Evolutionary conservation across 1,139 yeast genomes (phyloP).

Genomic region (Blastobotrys elegans): DNA sequence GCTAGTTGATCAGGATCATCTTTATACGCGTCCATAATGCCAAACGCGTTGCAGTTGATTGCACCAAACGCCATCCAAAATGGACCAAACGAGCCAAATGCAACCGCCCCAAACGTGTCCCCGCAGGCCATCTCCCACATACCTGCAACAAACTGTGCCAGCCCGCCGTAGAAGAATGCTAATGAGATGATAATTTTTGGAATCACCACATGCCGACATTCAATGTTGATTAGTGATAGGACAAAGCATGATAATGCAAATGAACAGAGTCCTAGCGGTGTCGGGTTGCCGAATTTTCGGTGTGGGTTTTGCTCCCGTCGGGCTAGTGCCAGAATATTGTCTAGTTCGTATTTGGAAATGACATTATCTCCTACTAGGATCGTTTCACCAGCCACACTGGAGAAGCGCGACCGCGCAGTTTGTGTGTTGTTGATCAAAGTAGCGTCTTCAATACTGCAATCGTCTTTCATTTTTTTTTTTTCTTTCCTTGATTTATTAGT

Average conservation of each 20-base stretch:
- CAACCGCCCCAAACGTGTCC: constrained; percentile 86
- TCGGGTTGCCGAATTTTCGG: constrained; percentile 45
- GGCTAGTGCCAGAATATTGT: constrained; percentile 65
- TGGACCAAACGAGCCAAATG: constrained; percentile 74
- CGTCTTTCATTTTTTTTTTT: constrained; percentile 4
- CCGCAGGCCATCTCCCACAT: constrained; percentile 65
- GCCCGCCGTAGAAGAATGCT: constrained; percentile 81
- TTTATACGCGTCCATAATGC: constrained; percentile 56
- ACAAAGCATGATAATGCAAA: constrained; percentile 85
- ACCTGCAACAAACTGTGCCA: constrained; percentile 68
- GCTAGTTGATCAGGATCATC: constrained; percentile 37
- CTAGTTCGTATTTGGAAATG: constrained; percentile 55
- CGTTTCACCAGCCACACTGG: constrained; percentile 46
- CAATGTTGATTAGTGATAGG: constrained; percentile 57
- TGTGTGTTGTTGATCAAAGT: constrained; percentile 17
- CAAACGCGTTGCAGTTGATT: constrained; percentile 64
- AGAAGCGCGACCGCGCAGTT: constrained; percentile 20
- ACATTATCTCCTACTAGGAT: constrained; percentile 69
- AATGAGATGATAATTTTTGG: constrained; percentile 62
- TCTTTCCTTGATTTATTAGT: too few relatives aligned
- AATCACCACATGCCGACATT: constrained; percentile 53
- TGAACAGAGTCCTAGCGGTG: constrained; percentile 79
- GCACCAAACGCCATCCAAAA: constrained; percentile 82
- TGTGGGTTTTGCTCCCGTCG: constrained; percentile 39
- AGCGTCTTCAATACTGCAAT: constrained; percentile 7